These are phyloP conservation scores for Spergularia bocconei DNA, from an alignment of 148 eudicot genomes.

Conservation along the genomic window DNA sequence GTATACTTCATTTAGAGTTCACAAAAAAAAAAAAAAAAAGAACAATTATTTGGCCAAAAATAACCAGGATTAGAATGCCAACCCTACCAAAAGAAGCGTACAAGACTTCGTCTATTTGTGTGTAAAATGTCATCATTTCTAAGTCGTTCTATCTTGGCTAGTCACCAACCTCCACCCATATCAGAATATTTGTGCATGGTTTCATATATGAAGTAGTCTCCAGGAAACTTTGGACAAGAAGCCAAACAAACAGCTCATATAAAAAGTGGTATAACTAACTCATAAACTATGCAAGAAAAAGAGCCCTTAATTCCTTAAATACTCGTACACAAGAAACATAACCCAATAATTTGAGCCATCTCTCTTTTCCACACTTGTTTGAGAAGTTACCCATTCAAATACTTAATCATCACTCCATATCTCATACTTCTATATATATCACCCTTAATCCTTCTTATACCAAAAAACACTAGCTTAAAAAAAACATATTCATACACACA, in stretches of 20 bases:
- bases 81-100: constrained; percentile 24
- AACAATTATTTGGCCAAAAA: too few species aligned
- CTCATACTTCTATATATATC: constrained; percentile 16
- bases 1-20: too few species aligned
- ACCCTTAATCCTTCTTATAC: neutral
- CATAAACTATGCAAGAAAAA: neutral
- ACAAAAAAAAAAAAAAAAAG: too few species aligned
- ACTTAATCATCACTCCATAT: neutral
- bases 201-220: neutral
- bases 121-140: neutral
- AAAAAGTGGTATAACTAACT: neutral
- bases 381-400: constrained; percentile 6
- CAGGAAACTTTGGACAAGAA: neutral
- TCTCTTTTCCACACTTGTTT: neutral
- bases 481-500: constrained; percentile 4
- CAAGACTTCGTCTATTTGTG: neutral
- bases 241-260: neutral
- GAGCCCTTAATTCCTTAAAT: neutral
- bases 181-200: neutral
- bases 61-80: constrained; percentile 24
- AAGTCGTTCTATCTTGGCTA: constrained; percentile 20
- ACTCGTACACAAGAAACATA: neutral
- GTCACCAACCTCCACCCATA: constrained; percentile 47
- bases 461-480: constrained; percentile 8
- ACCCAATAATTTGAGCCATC: neutral